A percentile compares a stretch with the other conserved stretches of the same genome.
Evolutionary conservation across 495 filamentous ascomycete species (phyloP).

Genomic region (Parachaetomium inaequale): DNA sequence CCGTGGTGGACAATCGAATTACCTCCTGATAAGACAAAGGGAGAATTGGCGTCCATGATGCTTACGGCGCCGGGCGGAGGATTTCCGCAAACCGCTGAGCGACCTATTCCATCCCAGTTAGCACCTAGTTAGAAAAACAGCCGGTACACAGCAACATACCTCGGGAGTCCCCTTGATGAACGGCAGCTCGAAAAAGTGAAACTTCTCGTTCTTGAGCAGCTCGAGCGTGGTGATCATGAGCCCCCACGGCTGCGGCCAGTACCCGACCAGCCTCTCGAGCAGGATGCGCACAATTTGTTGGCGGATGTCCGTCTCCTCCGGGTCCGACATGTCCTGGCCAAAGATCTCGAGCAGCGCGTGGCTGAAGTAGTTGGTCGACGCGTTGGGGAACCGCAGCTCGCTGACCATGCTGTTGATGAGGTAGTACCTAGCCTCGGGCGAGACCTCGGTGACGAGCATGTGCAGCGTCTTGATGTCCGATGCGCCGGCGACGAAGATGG

Average conservation of each 20-base stretch:
- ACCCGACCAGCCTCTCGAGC: slow-evolving; percentile 80
- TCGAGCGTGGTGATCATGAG: slow-evolving; percentile 87
- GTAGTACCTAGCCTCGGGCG: slow-evolving; percentile 78
- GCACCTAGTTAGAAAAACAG: slow-evolving; percentile 14
- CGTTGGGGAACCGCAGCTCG: slow-evolving; percentile 86
- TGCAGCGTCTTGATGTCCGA: slow-evolving; percentile 72
- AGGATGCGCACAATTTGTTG: slow-evolving; percentile 86
- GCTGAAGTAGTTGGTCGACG: slow-evolving; percentile 89
- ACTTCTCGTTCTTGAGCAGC: slow-evolving; percentile 83
- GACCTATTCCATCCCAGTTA: slow-evolving; percentile 33
- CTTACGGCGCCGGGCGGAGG: slow-evolving; percentile 8
- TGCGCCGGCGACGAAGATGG: slow-evolving; percentile 64
- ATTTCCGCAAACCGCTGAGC: slow-evolving; percentile 34
- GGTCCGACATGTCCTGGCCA: slow-evolving; percentile 69
- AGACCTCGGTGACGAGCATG: slow-evolving; percentile 66
- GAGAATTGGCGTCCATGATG: too few species aligned
- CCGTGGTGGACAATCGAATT: background rate
- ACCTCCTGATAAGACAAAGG: too few species aligned
- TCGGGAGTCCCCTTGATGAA: slow-evolving; percentile 87
- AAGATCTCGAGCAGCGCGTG: slow-evolving; percentile 85
- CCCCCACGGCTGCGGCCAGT: slow-evolving; percentile 95
- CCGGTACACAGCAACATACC: slow-evolving; percentile 47
- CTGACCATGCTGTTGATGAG: slow-evolving; percentile 81
- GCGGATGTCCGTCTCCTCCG: slow-evolving; percentile 75
- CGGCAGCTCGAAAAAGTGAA: slow-evolving; percentile 85